Percentiles rank a stretch among this genome's conserved stretches.
These are phyloP conservation scores for Fistulina hepatica DNA, from an alignment of 1,284 basidiomycete genomes.

Conservation along the genomic window DNA sequence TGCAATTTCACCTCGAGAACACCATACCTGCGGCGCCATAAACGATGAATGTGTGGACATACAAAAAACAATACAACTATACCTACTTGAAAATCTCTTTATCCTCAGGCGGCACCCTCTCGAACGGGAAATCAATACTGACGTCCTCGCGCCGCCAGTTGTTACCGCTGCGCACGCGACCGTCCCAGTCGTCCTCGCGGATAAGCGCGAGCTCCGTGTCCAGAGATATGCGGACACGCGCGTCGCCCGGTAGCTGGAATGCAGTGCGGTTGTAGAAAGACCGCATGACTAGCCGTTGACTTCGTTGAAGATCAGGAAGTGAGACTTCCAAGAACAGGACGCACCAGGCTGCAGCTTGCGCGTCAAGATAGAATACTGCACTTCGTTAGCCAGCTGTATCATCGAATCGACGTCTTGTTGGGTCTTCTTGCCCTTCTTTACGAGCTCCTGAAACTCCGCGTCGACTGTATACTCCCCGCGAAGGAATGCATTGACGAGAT, in stretches of 20 bases:
- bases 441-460: slow-evolving; percentile 83
- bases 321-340: slow-evolving; percentile 16
- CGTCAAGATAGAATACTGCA: slow-evolving; percentile 87
- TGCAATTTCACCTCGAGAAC: slow-evolving; percentile 97
- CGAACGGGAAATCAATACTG: slow-evolving; percentile 88
- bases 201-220: slow-evolving; percentile 94
- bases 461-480: slow-evolving; percentile 90
- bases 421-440: slow-evolving; percentile 88
- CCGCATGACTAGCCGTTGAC: slow-evolving; percentile 63
- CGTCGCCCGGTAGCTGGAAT: slow-evolving; percentile 97
- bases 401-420: slow-evolving; percentile 90
- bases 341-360: slow-evolving; percentile 74
- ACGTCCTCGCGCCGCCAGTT: slow-evolving; percentile 96
- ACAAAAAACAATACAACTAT: background rate
- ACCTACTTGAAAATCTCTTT: slow-evolving; percentile 87
- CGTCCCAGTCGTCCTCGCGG: slow-evolving; percentile 97
- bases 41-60: slow-evolving; percentile 2
- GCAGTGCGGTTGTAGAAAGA: slow-evolving; percentile 99
- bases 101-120: slow-evolving; percentile 67
- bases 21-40: slow-evolving; percentile 43
- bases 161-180: slow-evolving; percentile 58
- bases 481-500: slow-evolving; percentile 88
- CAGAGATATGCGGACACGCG: slow-evolving; percentile 93
- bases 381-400: slow-evolving; percentile 94
- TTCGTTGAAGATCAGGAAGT: slow-evolving; percentile 4